Conservation (phyloP, 2,329 filamentous ascomycete genomes). For the Spiromastix sp. region DNA sequence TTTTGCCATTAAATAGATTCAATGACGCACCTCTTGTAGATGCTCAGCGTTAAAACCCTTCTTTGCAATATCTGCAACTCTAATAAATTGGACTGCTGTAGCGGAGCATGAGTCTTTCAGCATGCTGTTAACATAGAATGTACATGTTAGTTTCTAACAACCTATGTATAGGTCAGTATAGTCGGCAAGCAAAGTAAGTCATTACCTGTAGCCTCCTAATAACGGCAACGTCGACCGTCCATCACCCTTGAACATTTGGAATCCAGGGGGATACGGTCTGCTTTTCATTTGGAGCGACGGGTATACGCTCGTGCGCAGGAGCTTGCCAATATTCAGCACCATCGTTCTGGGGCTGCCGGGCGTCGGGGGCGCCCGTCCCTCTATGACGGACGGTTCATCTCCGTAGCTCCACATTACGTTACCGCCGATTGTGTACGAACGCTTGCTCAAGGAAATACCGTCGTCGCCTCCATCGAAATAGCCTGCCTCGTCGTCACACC, state of each 20-base stretch:
- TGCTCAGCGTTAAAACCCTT: constrained; percentile 1
- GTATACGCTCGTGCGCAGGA: constrained; percentile 1
- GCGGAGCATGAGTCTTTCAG: neutral
- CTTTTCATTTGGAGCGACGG: neutral
- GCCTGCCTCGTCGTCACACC: neutral
- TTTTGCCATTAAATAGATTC: too few species aligned
- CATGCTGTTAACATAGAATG: neutral
- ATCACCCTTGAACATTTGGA: neutral
- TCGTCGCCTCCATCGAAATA: neutral
- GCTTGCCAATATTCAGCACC: neutral
- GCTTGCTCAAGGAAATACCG: neutral
- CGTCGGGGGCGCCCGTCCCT: neutral
- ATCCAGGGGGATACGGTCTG: neutral
- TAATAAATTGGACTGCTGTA: constrained; percentile 1
- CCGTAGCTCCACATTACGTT: neutral
- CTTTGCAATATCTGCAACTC: neutral
- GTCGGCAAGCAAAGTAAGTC: too few species aligned
- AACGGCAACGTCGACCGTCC: neutral
- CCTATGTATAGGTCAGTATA: neutral
- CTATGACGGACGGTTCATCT: neutral
- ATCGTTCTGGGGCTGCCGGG: neutral
- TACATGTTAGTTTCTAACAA: neutral
- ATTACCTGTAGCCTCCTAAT: neutral
- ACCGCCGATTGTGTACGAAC: neutral
- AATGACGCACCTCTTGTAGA: constrained; percentile 2